phyloP scores from a whole-genome alignment of 2,329 filamentous ascomycete species.

The Aspergillus ustus region DNA sequence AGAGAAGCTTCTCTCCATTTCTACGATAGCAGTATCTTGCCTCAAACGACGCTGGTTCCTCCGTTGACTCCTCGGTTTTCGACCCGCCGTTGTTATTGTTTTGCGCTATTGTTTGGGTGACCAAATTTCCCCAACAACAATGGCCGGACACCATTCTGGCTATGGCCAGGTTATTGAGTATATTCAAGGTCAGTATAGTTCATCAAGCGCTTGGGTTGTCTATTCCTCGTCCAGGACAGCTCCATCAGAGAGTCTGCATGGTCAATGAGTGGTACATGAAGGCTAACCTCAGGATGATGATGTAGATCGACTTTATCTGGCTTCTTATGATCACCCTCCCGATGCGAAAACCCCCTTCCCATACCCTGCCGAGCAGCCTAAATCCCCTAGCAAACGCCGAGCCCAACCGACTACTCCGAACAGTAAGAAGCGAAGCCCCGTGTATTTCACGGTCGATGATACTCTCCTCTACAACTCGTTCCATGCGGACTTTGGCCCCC shows the following conservation, averaged over 20 bases:
- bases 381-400: conserved; percentile 76
- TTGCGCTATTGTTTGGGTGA: conserved; percentile 19
- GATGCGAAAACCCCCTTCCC: conserved; percentile 84
- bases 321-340: conserved; percentile 83
- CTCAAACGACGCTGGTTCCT: neutral
- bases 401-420: conserved; percentile 62
- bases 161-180: conserved; percentile 94
- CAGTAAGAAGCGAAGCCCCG: conserved; percentile 65
- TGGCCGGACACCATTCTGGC: conserved; percentile 60
- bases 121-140: conserved; percentile 36
- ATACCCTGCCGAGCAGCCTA: conserved; percentile 65
- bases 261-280: neutral
- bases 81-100: conserved; percentile 16
- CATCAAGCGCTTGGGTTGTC: conserved; percentile 10
- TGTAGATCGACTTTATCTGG: conserved; percentile 90
- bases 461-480: conserved; percentile 95
- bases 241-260: neutral
- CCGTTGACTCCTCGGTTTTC: conserved; percentile 2
- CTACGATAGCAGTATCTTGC: conserved; percentile 15
- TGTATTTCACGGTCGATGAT: conserved; percentile 95
- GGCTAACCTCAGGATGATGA: conserved; percentile 13
- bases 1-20: conserved; percentile 19
- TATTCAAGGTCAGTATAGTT: conserved; percentile 74
- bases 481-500: conserved; percentile 95
- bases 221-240: neutral